Base-by-base conservation (phyloP, 192 early-diverging fungal genomes). In the Backusella sp. region DNA sequence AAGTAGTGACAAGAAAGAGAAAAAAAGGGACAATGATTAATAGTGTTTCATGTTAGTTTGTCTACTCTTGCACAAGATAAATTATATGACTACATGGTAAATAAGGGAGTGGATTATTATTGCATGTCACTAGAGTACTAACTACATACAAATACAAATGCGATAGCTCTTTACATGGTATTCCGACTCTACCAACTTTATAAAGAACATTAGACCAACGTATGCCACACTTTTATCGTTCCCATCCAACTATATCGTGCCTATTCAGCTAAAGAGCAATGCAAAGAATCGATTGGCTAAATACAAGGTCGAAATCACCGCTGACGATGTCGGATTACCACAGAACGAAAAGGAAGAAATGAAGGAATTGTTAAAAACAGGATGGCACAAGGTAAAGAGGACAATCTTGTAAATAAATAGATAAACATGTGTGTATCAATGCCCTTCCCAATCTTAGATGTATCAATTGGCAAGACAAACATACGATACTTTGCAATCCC, bases 161-260 rank as follows among this genome's bases (percentile, higher is more conserved):
- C 23, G 0, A 7, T 56, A 84, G 86, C 80, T 97, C 28, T 96
- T 91, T 72, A 93, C 88, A 39, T 95, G 93, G 92, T 98, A 92
- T 72, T 77, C 94, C 7, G 96, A 96, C 59, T 78, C 87, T 5
- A 90, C 93, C 34, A 97, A 98, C 82, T 96, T 92, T 86, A 81
- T 84, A 30, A 88, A 92, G 19, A 83, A 82, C 15, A 94, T 92
- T 37, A 88, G 93, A 35, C 94, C 93, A 28, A 84, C 91, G 11
- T 87, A 95, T 53, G 90, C 91, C 4, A 88, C 86, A 66, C 71
- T 93, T 21, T 83, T 98, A 42, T 82, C 91, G 0, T 90, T 95
- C 32, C 88, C 91, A 26, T 82, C 87, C 1, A 86, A 92, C 9
- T 91, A 92, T 49, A 73, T 92, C 49, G 76, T 93, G 14, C 94